Percentiles rank a stretch among this genome's conserved stretches.
These are phyloP conservation scores for Rhodomyrtus tomentosa DNA, from an alignment of 345 rosid genomes.

Conservation along the genomic window DNA sequence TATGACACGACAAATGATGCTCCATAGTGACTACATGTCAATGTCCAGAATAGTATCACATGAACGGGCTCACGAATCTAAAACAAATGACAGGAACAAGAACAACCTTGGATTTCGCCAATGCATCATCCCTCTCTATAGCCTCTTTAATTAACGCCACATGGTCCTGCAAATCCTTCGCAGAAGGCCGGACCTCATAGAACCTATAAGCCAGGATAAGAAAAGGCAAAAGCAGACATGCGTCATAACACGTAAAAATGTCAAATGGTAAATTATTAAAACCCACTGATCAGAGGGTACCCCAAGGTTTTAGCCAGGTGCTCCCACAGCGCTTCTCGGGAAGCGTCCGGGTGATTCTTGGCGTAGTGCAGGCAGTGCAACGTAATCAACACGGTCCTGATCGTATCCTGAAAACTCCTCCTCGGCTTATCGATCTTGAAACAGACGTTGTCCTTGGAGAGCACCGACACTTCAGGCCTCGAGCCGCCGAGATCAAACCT, in stretches of 20 bases:
- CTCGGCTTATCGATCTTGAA: conserved; percentile 64
- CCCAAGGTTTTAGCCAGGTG: conserved; percentile 38
- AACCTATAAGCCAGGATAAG: conserved; percentile 26
- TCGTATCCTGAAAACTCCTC: conserved; percentile 50
- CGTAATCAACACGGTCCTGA: conserved; percentile 40
- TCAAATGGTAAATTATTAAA: too few relatives aligned
- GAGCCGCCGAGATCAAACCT: conserved; percentile 45
- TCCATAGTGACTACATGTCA: neutral
- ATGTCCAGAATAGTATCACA: neutral
- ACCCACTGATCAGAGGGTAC: conserved; percentile 14
- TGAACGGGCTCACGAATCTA: neutral
- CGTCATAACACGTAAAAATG: neutral
- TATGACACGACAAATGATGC: neutral
- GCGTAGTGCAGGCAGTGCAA: conserved; percentile 50
- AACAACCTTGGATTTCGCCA: conserved; percentile 54
- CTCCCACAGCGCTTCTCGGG: conserved; percentile 57
- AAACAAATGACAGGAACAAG: neutral
- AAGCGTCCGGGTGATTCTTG: conserved; percentile 39
- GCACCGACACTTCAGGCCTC: conserved; percentile 48
- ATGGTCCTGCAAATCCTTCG: conserved; percentile 72
- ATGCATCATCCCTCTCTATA: conserved; percentile 33
- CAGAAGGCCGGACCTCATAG: conserved; percentile 57
- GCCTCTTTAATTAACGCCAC: conserved; percentile 49
- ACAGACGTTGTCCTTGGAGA: conserved; percentile 52
- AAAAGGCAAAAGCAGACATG: neutral